These are phyloP conservation scores for Ambrosia trifida DNA, from an alignment of 129 eudicot species.

Conservation along the genomic window DNA sequence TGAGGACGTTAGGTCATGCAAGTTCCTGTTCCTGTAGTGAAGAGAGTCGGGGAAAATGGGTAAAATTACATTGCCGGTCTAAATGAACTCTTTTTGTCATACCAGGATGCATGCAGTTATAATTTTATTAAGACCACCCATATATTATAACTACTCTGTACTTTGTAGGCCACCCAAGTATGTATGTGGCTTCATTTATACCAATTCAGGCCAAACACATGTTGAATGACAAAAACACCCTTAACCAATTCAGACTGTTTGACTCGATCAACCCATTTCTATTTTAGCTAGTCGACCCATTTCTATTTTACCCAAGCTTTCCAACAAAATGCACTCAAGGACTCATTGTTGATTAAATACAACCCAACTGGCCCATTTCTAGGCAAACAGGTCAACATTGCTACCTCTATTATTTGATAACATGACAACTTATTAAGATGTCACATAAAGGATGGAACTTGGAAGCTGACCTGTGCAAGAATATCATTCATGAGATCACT, in stretches of 20 bases:
- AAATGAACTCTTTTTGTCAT: background rate
- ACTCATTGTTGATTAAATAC: background rate
- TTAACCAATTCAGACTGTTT: background rate
- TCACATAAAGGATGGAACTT: conserved; percentile 2
- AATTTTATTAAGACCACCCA: too few species aligned
- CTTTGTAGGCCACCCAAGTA: conserved; percentile 3
- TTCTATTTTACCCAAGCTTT: background rate
- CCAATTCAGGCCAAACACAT: background rate
- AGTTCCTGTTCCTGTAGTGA: conserved; percentile 6
- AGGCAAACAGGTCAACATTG: background rate
- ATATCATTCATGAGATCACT: conserved; percentile 97
- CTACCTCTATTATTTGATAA: conserved; percentile 7
- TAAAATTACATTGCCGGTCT: background rate
- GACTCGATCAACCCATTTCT: too few species aligned
- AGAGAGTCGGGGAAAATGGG: background rate
- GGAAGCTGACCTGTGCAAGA: conserved; percentile 78
- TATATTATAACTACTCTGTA: too few species aligned
- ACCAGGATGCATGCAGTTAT: background rate
- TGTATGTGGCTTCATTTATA: background rate
- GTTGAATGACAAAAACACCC: background rate
- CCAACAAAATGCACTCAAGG: background rate
- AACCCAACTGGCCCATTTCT: background rate
- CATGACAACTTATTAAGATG: conserved; percentile 21
- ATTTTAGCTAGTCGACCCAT: background rate
- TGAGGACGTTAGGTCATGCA: conserved; percentile 4